These are phyloP conservation scores for Teratosphaeria zuluensis DNA, from an alignment of 2,329 filamentous ascomycete genomes.

Conservation along the genomic window DNA sequence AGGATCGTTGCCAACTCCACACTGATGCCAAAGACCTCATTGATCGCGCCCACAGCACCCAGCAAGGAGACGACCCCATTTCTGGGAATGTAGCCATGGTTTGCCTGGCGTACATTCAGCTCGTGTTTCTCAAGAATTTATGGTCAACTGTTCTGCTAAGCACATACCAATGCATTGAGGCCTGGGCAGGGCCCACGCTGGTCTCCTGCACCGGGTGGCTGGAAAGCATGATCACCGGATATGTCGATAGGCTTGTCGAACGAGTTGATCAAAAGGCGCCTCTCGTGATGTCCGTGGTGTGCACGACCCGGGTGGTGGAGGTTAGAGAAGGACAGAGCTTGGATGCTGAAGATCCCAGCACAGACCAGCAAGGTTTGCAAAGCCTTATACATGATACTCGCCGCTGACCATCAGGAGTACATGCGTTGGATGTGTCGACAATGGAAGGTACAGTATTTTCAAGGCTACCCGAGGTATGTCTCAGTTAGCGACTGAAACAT, in stretches of 20 bases:
- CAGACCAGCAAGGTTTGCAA: neutral
- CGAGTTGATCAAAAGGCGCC: neutral
- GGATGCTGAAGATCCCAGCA: neutral
- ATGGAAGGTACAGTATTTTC: neutral
- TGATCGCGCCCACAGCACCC: slow-evolving; percentile 15
- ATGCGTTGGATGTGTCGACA: neutral
- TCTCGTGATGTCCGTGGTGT: neutral
- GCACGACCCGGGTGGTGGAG: neutral
- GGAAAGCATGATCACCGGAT: slow-evolving; percentile 5
- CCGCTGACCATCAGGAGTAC: neutral
- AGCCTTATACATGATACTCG: neutral
- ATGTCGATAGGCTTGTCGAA: slow-evolving; percentile 3
- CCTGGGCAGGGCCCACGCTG: slow-evolving; percentile 12
- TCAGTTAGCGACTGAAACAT: neutral
- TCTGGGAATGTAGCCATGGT: slow-evolving; percentile 4
- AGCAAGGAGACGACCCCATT: slow-evolving; percentile 12
- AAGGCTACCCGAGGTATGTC: neutral
- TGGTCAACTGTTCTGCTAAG: neutral
- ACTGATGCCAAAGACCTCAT: slow-evolving; percentile 17
- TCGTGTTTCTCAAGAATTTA: neutral
- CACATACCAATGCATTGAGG: slow-evolving; percentile 3
- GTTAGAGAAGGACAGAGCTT: neutral
- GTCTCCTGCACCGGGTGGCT: slow-evolving; percentile 3
- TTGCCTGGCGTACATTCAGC: neutral
- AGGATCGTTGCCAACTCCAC: slow-evolving; percentile 17